Conservation (phyloP, 2,329 filamentous ascomycete genomes). For the Sporothrix variecibatus region DNA sequence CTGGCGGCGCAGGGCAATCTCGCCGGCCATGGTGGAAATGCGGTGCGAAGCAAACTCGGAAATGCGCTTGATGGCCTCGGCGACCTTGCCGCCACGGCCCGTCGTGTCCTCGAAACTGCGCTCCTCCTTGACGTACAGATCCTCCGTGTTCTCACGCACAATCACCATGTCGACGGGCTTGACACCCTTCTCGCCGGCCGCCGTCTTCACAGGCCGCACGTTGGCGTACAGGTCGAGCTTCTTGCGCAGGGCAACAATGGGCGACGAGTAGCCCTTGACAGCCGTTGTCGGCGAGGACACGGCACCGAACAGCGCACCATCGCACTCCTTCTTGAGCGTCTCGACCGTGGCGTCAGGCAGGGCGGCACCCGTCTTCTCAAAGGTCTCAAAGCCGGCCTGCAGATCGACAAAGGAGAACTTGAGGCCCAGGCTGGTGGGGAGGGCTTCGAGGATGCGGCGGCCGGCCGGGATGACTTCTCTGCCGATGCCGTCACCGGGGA, state of each 20-base stretch:
- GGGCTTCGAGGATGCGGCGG: constrained; percentile 85
- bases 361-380: constrained; percentile 84
- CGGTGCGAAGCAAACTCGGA: constrained; percentile 79
- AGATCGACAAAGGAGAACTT: constrained; percentile 95
- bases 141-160: constrained; percentile 97
- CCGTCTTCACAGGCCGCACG: constrained; percentile 90
- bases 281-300: constrained; percentile 88
- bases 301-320: constrained; percentile 94
- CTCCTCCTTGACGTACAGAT: constrained; percentile 97
- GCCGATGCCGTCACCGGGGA: constrained; percentile 97
- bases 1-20: constrained; percentile 87
- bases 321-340: constrained; percentile 84
- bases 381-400: constrained; percentile 89
- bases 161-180: constrained; percentile 92
- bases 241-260: constrained; percentile 96
- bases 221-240: constrained; percentile 94
- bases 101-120: constrained; percentile 67
- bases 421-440: constrained; percentile 85
- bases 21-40: constrained; percentile 90
- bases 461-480: constrained; percentile 97
- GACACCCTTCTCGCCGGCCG: constrained; percentile 62
- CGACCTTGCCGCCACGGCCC: constrained; percentile 73
- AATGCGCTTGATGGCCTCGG: constrained; percentile 97
- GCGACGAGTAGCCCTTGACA: constrained; percentile 93
- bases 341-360: constrained; percentile 90